Evolutionary conservation across 257 asterid genomes (phyloP), one percentile per base, ranked within the genome.

Genomic region (Lithospermum erythrorhizon): DNA sequence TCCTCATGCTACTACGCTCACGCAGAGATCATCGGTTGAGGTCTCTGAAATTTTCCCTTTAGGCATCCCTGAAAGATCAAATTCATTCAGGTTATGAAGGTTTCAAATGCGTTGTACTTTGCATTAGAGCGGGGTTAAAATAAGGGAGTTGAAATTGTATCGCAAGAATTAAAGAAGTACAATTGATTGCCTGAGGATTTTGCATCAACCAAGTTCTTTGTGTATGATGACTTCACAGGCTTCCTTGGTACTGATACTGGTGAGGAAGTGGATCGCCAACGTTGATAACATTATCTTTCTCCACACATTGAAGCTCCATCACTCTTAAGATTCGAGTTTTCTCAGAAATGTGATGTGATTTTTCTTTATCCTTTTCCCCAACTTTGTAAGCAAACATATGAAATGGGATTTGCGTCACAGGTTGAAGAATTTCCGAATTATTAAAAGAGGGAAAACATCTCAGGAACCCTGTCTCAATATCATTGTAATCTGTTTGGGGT

Each of bases 291-390:
- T 58, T 68, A 53, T 83, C 96, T 4, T n/a, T 87, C 95, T 9
- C 82, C 83, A 66, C 76, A 68, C 24, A 70, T 76, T 45, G 83
- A 78, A 69, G 70, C 75, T 62, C 75, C 87, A 55, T 90, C 98
- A 52, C 98, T 90, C n/a, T 30, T 94, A 89, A 13, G 98, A 87
- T 62, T 90, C 95, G 85, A 87, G 49, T 47, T 57, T 35, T 78
- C 83, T 72, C 87, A 76, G 72, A 65, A 51, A 68, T 69, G 58
- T 61, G 8, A 19, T 58, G 70, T 0, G 65, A 68, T 53, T 68
- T 90, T 69, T 85, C 96, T 67, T 77, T 87, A 82, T 90, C 98
- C 0, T 77, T 87, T 83, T 90, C 98, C 0, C 76, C 62, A 60
- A 84, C 82, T 63, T 80, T 80, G 65, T 87, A 90, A 10, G 74